Evolutionary conservation across 768 basidiomycete genomes (phyloP), one percentile per base, ranked within the genome.

Genomic region (Coprinellus micaceus): DNA sequence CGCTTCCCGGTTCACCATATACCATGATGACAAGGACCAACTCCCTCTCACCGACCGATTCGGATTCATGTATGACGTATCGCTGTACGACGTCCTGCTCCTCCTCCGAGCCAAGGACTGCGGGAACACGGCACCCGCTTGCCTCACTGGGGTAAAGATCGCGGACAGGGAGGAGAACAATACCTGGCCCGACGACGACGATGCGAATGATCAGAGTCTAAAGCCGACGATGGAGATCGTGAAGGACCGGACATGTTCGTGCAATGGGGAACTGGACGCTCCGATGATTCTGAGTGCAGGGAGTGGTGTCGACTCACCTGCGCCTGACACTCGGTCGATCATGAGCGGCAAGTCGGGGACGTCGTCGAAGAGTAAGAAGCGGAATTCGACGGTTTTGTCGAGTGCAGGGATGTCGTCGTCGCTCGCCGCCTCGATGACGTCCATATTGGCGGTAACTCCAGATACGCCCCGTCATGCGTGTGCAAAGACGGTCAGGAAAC

Each of bases 41-140:
- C 76, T 82, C 47, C 82, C 82, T 2, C 72, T 94, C 55, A 92
- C 91, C 19, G 94, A 95, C 59, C 84, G 91, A 4, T 95, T 87
- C 63, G 94, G 94, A 0, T 95, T 95, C 73, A 86, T 94, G 69
- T 94, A 94, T 57, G 91, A 94, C 61, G 81, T 93, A 1, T 83
- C 85, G 2, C 80, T 84, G 62, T 91, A 93, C 63, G 93, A 95
- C 63, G 78, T 89, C 25, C 76, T 92, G 24, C 72, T 96, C 13
- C 78, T 95, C 25, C 68, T 88, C 9, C 78, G 89, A 26, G 89
- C 88, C 17, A 82, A 78, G 63, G 85, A 85, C 54, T 91, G 88
- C 57, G 76, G 81, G 46, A 88, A 81, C 61, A 82, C 86, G 0
- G 91, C 91, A 0, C 91, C 92, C 3, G 90, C 91, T 6, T 91